phyloP scores from a whole-genome alignment of 345 rosid genomes.

The Salix exigua region DNA sequence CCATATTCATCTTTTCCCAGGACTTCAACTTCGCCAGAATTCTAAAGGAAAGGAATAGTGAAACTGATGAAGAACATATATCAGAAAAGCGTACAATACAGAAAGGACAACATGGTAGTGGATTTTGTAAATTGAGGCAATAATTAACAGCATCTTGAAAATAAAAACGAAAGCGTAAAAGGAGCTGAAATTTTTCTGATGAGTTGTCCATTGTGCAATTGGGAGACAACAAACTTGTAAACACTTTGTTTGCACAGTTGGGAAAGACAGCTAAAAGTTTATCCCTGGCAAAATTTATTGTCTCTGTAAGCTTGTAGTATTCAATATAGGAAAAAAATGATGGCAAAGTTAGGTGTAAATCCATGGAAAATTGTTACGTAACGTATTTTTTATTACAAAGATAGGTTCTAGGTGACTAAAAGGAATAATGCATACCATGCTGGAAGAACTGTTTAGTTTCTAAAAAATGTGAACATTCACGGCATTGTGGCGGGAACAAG shows the following conservation, averaged over 20 bases:
- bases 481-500: not conserved
- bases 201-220: not conserved
- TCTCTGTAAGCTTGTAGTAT: no score
- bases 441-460: not conserved
- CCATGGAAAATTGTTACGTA: no score
- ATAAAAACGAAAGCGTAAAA: no score
- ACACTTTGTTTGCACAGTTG: not conserved
- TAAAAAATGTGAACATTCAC: not conserved
- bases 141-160: not conserved
- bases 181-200: not conserved
- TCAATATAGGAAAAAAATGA: no score
- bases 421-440: not conserved
- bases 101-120: not conserved
- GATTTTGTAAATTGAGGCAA: not conserved
- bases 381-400: no score
- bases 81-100: not conserved
- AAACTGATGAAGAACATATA: not conserved
- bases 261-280: not conserved
- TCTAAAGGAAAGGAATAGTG: not conserved
- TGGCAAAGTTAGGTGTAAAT: no score
- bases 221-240: not conserved
- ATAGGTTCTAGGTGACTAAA: not conserved
- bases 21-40: not conserved
- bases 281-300: not conserved
- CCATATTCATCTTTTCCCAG: not conserved